These are phyloP conservation scores for Solanum sejunctum DNA, from an alignment of 257 asterid species.

Conservation along the genomic window DNA sequence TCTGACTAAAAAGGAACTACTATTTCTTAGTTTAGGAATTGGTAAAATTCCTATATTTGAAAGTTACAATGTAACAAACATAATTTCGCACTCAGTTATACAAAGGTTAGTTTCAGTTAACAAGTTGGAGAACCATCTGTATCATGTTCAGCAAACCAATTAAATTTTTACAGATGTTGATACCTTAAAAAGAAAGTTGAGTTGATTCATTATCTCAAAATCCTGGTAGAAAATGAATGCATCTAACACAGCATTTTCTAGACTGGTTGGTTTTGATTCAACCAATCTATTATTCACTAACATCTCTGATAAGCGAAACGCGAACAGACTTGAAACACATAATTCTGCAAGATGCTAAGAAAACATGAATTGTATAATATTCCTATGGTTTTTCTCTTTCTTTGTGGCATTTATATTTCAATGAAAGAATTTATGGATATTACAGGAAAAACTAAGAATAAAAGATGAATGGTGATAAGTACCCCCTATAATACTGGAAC, in stretches of 20 bases:
- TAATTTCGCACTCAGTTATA: not conserved
- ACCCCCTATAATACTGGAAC: conserved; percentile 56
- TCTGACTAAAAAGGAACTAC: not conserved
- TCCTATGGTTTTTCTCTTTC: conserved; percentile 19
- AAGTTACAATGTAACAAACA: not conserved
- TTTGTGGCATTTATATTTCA: conserved; percentile 17
- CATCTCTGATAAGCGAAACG: not conserved
- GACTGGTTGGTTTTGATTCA: not conserved
- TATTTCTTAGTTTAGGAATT: not conserved
- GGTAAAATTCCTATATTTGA: not conserved
- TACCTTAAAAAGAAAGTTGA: not conserved
- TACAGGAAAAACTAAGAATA: conserved; percentile 14
- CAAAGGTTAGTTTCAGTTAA: not conserved
- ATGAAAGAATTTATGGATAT: conserved; percentile 18
- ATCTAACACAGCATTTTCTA: not conserved
- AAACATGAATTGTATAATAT: not conserved
- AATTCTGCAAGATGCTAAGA: not conserved
- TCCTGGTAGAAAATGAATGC: not conserved
- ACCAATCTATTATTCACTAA: not conserved
- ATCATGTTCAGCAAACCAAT: not conserved
- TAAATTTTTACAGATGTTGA: not conserved
- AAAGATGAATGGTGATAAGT: conserved; percentile 14
- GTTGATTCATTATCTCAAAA: not conserved
- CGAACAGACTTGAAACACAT: not conserved
- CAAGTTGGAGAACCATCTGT: not conserved